A percentile compares a stretch with the other conserved stretches of the same genome.
Evolutionary conservation across 108 stramenopile species (phyloP).

Genomic region (Parmales sp.): DNA sequence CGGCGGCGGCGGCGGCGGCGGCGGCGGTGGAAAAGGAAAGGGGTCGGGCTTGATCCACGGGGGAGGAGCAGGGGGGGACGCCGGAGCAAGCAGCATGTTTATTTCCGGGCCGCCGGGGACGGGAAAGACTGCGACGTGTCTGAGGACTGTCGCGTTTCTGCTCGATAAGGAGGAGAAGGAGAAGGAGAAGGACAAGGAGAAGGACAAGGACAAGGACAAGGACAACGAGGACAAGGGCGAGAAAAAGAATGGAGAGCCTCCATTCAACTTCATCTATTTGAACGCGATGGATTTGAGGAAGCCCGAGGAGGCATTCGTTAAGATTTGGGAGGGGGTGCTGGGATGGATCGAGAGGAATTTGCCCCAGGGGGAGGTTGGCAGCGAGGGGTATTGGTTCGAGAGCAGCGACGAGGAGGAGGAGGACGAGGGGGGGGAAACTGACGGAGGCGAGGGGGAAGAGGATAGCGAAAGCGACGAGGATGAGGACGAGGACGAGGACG

Average conservation of each 20-base stretch:
- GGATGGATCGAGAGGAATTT: slow-evolving; percentile 34
- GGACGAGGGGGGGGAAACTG: too few species aligned
- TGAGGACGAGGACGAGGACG: too few species aligned
- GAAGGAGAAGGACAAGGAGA: slow-evolving; percentile 39
- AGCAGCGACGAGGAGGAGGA: neutral
- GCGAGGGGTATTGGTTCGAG: slow-evolving; percentile 52
- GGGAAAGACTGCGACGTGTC: slow-evolving; percentile 64
- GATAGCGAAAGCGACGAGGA: too few species aligned
- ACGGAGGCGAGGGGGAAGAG: slow-evolving; percentile 1
- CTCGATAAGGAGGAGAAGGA: slow-evolving; percentile 46
- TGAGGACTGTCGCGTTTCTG: slow-evolving; percentile 46
- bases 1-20: too few species aligned
- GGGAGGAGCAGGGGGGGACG: too few species aligned
- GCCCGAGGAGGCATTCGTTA: slow-evolving; percentile 66
- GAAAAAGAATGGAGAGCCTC: slow-evolving; percentile 41
- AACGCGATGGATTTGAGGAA: slow-evolving; percentile 78
- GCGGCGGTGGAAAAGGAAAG: too few species aligned
- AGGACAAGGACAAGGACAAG: slow-evolving; percentile 44
- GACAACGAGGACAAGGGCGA: slow-evolving; percentile 47
- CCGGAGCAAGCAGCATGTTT: slow-evolving; percentile 53
- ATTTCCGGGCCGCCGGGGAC: slow-evolving; percentile 71
- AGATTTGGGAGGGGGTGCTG: slow-evolving; percentile 60
- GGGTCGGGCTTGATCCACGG: too few species aligned
- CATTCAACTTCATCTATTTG: slow-evolving; percentile 56
- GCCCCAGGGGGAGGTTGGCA: slow-evolving; percentile 43